A percentile compares a stretch with the other conserved stretches of the same genome.
Conservation (phyloP, 1,284 basidiomycete species). For the Ustilago shanxiensis region DNA sequence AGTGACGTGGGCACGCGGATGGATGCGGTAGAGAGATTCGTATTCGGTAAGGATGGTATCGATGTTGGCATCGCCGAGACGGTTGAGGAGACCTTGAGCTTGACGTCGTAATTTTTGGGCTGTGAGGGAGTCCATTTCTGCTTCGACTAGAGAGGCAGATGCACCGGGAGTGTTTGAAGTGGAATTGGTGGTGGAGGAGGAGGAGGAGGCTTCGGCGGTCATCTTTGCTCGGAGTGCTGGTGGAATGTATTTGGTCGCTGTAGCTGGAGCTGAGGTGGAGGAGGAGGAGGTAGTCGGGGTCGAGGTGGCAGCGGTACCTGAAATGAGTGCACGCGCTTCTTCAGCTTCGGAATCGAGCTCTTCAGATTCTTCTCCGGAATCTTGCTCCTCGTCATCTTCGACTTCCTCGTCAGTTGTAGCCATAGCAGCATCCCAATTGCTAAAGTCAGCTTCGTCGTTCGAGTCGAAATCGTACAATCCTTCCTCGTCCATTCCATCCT, state of each 20-base stretch:
- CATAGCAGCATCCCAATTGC: constrained; percentile 57
- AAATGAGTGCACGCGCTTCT: constrained; percentile 35
- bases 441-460: constrained; percentile 48
- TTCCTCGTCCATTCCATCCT: constrained; percentile 22
- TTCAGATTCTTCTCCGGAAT: constrained; percentile 13
- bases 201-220: constrained; percentile 47
- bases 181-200: background rate
- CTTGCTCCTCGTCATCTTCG: constrained; percentile 16
- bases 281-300: constrained; percentile 2
- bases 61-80: constrained; percentile 89
- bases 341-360: constrained; percentile 39
- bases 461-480: constrained; percentile 45
- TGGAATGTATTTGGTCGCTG: constrained; percentile 72
- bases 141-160: background rate
- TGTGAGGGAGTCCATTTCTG: constrained; percentile 63
- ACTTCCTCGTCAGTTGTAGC: constrained; percentile 51
- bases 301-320: constrained; percentile 6
- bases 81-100: constrained; percentile 88
- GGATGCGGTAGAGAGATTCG: constrained; percentile 82
- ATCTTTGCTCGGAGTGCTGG: constrained; percentile 72
- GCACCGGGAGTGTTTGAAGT: background rate
- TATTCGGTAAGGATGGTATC: constrained; percentile 81
- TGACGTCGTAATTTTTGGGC: constrained; percentile 80
- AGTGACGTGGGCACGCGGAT: constrained; percentile 87
- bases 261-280: constrained; percentile 22